Percentiles rank a stretch among this genome's conserved stretches.
Conservation (phyloP, 164 flowering plant genomes). For the Magnolia changhungtana region DNA sequence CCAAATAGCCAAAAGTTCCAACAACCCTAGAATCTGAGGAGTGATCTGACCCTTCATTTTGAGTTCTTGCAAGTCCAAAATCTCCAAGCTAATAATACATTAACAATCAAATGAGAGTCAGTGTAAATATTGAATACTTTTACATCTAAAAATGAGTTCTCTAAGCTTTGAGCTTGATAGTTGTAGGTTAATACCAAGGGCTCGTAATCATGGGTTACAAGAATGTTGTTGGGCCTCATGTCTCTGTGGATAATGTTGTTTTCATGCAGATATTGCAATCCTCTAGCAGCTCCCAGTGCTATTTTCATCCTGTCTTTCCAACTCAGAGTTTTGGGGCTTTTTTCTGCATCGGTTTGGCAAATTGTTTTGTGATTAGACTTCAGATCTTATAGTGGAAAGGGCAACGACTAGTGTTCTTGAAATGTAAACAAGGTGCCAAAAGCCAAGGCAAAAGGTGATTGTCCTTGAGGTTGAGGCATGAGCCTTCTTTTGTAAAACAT, state of each 20-base stretch:
- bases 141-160: background rate
- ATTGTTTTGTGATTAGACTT: conserved; percentile 4
- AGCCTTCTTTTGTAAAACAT: background rate
- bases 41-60: conserved; percentile 33
- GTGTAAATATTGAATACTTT: background rate
- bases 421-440: background rate
- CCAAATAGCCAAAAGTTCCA: conserved; percentile 70
- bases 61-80: conserved; percentile 68
- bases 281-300: conserved; percentile 60
- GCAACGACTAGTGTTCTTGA: background rate
- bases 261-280: conserved; percentile 50
- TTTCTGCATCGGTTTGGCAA: conserved; percentile 31
- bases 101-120: conserved; percentile 2
- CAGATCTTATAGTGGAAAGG: background rate
- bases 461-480: conserved; percentile 2
- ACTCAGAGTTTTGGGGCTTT: conserved; percentile 29
- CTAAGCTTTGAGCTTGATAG: background rate
- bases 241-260: conserved; percentile 69
- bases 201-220: conserved; percentile 60
- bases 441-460: background rate
- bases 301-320: conserved; percentile 63
- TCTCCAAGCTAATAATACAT: conserved; percentile 55
- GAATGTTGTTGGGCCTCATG: conserved; percentile 69
- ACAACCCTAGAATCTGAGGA: conserved; percentile 49
- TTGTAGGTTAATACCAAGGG: conserved; percentile 40